Base-by-base conservation (phyloP, 106 monocot species). In the Allium cepa region DNA sequence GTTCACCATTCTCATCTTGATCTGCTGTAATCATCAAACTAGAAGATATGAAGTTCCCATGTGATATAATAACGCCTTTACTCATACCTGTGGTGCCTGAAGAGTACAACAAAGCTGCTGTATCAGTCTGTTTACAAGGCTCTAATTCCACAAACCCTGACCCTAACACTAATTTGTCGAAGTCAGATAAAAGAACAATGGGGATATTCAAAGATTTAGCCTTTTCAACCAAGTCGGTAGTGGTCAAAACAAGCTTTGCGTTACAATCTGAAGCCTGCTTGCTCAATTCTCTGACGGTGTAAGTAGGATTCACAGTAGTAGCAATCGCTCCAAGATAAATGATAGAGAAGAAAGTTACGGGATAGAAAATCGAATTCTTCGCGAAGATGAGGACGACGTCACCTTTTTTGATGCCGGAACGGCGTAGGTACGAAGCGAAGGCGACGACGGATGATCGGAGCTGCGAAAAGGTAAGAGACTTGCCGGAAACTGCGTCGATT, bases 21-120 rank as follows among this genome's bases (percentile, higher is more conserved):
- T 84, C 86, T 8, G 59, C 67, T 9, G 86, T 60, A 53, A 55
- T n/a, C 89, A 89, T 89, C 10, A 74, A 2, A 7, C 67, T 69
- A 3, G 84, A 4, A 56, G 66, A 64, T 9, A 90, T 87, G 76
- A 94, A 87, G 82, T 90, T 94, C 48, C 86, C 59, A 59, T 94
- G 93, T 2, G 84, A 86, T 59, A 90, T 62, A 14, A 87, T 55
- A 8, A 94, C 93, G 3, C 93, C 93, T 67, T 94, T 94, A 76
- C 79, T 94, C 7, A 57, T 73, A 17, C 93, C 93, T 1, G 89
- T 94, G 5, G 93, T 94, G 27, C 93, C 93, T 8, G 89, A 94
- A 3, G 93, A 94, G 82, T 94, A 94, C 8, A 94, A 74, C 16
- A 94, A 73, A 52, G 84, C 86, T 18, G 83, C 89, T 0, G 74